Conservation (phyloP, 306 rosid species). For the Chamaecrista fasciculata region DNA sequence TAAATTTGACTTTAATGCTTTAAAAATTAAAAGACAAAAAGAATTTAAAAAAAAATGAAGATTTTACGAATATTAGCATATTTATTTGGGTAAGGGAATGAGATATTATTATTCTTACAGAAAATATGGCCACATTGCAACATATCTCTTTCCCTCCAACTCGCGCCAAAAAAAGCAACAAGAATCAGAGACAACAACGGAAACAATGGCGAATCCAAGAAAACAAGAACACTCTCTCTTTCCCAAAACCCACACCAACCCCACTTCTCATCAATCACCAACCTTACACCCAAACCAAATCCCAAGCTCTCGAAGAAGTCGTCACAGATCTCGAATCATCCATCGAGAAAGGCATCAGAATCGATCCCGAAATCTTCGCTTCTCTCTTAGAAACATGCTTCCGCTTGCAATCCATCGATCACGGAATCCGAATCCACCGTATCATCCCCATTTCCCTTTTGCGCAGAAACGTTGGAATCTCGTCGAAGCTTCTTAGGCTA, state of each 20-base stretch:
- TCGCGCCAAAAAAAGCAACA: constrained; percentile 30
- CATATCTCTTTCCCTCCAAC: constrained; percentile 13
- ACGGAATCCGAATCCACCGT: constrained; percentile 63
- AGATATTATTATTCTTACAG: too few relatives aligned
- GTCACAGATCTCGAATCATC: constrained; percentile 64
- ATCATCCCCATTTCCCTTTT: constrained; percentile 52
- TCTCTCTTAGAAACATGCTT: constrained; percentile 81
- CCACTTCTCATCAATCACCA: constrained; percentile 59
- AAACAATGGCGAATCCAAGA: constrained; percentile 35
- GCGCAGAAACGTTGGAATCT: constrained; percentile 59
- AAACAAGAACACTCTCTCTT: constrained; percentile 36
- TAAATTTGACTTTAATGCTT: too few relatives aligned
- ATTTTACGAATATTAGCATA: neutral
- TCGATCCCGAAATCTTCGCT: constrained; percentile 60
- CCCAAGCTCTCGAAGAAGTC: constrained; percentile 70
- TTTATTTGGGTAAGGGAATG: constrained; percentile 34
- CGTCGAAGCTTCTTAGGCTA: constrained; percentile 63
- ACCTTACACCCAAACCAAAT: constrained; percentile 54
- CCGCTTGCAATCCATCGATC: constrained; percentile 44
- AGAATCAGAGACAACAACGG: constrained; percentile 14
- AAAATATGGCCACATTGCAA: constrained; percentile 28
- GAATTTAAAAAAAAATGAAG: too few relatives aligned
- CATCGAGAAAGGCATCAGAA: constrained; percentile 45
- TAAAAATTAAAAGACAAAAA: too few relatives aligned
- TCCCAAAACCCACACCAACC: constrained; percentile 59